These are phyloP conservation scores for Phylloboletellus chloephorus DNA, from an alignment of 1,284 basidiomycete species.

Conservation along the genomic window DNA sequence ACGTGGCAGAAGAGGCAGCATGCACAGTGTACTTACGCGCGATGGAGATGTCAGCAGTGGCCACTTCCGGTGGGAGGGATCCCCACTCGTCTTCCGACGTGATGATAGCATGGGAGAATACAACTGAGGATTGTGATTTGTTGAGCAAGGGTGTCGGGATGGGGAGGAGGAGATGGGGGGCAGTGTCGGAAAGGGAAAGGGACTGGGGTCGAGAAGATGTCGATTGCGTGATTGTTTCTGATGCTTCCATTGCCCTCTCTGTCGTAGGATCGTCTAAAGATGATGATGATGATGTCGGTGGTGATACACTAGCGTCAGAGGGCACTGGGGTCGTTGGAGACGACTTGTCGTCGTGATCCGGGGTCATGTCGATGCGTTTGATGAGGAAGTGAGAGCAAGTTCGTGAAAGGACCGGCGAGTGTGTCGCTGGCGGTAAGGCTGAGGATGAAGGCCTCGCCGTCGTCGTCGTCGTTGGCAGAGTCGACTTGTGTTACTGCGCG, in stretches of 20 bases:
- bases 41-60: slow-evolving; percentile 53
- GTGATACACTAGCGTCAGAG: slow-evolving; percentile 26
- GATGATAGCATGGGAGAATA: slow-evolving; percentile 36
- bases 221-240: slow-evolving; percentile 19
- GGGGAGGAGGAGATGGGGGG: slow-evolving; percentile 39
- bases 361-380: slow-evolving; percentile 22
- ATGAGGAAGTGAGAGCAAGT: slow-evolving; percentile 5
- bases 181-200: slow-evolving; percentile 19
- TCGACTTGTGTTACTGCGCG: slow-evolving; percentile 6
- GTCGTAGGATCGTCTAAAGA: slow-evolving; percentile 24
- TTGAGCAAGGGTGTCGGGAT: slow-evolving; percentile 41
- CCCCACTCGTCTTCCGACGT: slow-evolving; percentile 27
- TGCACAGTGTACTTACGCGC: slow-evolving; percentile 45
- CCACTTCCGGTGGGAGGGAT: slow-evolving; percentile 44
- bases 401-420: slow-evolving; percentile 4
- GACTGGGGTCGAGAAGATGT: slow-evolving; percentile 20
- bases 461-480: slow-evolving; percentile 17
- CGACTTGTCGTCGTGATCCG: slow-evolving; percentile 22
- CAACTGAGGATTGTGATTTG: slow-evolving; percentile 40
- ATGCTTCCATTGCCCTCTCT: slow-evolving; percentile 18
- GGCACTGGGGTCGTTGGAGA: slow-evolving; percentile 13
- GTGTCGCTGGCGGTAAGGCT: background rate
- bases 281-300: slow-evolving; percentile 20
- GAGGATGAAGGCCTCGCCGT: slow-evolving; percentile 2
- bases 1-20: slow-evolving; percentile 3